phyloP scores from a whole-genome alignment of 2,329 filamentous ascomycete genomes.

The Fusarium multiceps region DNA sequence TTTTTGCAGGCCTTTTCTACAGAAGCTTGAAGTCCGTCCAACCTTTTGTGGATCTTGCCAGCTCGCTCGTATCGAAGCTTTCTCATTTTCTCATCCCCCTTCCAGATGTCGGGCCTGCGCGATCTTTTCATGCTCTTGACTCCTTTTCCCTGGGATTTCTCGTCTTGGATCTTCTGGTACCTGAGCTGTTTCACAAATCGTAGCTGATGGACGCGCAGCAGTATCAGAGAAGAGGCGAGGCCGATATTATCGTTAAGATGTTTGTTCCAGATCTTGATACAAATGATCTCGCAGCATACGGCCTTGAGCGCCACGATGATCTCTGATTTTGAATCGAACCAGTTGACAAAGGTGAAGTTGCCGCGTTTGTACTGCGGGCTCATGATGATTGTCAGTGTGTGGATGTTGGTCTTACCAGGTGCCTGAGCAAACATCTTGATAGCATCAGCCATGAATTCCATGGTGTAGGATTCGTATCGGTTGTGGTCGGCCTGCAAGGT shows the following conservation, averaged over 20 bases:
- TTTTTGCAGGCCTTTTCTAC: slow-evolving; percentile 32
- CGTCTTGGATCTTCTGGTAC: background rate
- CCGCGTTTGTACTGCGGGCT: slow-evolving; percentile 41
- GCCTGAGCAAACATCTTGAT: slow-evolving; percentile 51
- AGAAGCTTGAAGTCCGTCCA: slow-evolving; percentile 5
- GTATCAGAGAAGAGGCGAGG: slow-evolving; percentile 2
- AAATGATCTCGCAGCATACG: slow-evolving; percentile 52
- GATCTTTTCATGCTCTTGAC: background rate
- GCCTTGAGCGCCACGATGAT: slow-evolving; percentile 49
- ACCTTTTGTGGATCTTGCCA: background rate
- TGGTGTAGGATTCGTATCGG: slow-evolving; percentile 46
- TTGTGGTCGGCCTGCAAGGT: slow-evolving; percentile 58
- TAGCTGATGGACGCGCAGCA: slow-evolving; percentile 24
- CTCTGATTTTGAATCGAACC: slow-evolving; percentile 48
- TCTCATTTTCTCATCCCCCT: slow-evolving; percentile 15
- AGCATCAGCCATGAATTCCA: slow-evolving; percentile 50
- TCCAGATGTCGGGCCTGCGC: slow-evolving; percentile 18
- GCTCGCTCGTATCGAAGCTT: background rate
- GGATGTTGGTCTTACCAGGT: slow-evolving; percentile 46
- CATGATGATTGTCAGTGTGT: slow-evolving; percentile 58
- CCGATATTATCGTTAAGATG: slow-evolving; percentile 23
- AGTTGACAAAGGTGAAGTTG: slow-evolving; percentile 52
- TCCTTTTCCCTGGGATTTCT: background rate
- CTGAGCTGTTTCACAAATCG: slow-evolving; percentile 21
- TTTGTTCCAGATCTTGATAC: slow-evolving; percentile 50